Evolutionary conservation across 768 basidiomycete genomes (phyloP).

Genomic region (Lentinus brumalis): DNA sequence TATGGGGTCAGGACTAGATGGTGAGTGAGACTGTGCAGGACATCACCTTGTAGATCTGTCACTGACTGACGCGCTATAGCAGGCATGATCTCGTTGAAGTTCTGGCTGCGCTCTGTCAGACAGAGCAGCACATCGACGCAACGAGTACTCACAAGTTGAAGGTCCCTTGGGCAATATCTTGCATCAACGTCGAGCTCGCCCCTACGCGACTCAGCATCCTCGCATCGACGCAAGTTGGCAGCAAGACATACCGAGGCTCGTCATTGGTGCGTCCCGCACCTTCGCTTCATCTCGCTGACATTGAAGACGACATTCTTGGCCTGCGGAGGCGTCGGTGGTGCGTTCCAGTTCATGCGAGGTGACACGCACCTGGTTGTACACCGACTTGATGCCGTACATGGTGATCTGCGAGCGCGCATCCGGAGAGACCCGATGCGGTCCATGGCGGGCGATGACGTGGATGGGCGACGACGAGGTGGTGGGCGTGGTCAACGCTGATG

Average conservation of each 20-base stretch:
- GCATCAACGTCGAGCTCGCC: constrained; percentile 96
- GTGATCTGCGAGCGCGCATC: constrained; percentile 79
- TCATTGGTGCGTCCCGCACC: constrained; percentile 95
- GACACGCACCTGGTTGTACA: constrained; percentile 84
- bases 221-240: too few species aligned
- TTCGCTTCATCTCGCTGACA: constrained; percentile 95
- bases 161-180: constrained; percentile 99
- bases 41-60: constrained; percentile 95
- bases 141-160: constrained; percentile 82
- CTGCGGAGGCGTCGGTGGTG: constrained; percentile 37
- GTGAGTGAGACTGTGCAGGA: not conserved
- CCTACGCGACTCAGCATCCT: constrained; percentile 47
- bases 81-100: constrained; percentile 99
- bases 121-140: not conserved
- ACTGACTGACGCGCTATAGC: constrained; percentile 95
- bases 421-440: constrained; percentile 77
- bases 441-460: constrained; percentile 49
- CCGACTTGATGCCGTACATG: constrained; percentile 90
- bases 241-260: constrained; percentile 78
- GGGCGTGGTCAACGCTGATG: not conserved
- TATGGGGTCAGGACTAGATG: not conserved
- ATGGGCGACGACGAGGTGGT: constrained; percentile 8
- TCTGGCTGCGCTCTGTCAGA: constrained; percentile 58
- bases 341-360: not conserved
- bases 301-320: constrained; percentile 97